phyloP scores from a whole-genome alignment of 805 yeast species.

The Maudiozyma bulderi region DNA sequence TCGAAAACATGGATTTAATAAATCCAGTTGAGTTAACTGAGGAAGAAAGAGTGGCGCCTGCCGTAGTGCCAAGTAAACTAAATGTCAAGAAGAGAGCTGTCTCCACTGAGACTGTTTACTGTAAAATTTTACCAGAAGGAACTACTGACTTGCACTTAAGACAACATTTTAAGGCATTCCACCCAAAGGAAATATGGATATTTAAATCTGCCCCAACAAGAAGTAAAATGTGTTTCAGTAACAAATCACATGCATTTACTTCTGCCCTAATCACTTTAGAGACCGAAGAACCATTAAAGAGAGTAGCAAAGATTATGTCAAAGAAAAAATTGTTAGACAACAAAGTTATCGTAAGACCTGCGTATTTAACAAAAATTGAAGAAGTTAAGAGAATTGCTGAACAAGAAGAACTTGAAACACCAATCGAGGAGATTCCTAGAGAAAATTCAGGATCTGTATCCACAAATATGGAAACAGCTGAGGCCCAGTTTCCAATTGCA shows the following conservation, averaged over 20 bases:
- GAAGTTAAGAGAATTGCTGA: constrained; percentile 34
- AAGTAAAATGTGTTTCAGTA: constrained; percentile 1
- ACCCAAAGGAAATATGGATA: constrained; percentile 40
- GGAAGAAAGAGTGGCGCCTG: background rate
- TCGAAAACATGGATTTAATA: background rate
- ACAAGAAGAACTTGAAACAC: constrained; percentile 1
- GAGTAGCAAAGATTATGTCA: constrained; percentile 35
- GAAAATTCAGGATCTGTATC: background rate
- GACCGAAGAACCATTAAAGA: constrained; percentile 33
- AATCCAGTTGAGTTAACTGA: background rate
- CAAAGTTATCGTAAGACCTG: constrained; percentile 31
- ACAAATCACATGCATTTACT: constrained; percentile 18
- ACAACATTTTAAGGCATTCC: constrained; percentile 35
- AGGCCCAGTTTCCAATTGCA: background rate
- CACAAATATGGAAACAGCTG: background rate
- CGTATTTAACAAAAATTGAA: constrained; percentile 34
- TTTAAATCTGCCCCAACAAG: constrained; percentile 23
- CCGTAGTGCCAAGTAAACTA: background rate
- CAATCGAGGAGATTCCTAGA: background rate
- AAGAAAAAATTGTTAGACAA: constrained; percentile 32
- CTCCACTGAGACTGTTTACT: constrained; percentile 39
- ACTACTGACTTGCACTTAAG: constrained; percentile 37
- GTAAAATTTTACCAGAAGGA: constrained; percentile 33
- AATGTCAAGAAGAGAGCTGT: constrained; percentile 6
- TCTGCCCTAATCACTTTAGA: constrained; percentile 45